These are phyloP conservation scores for Collybia nuda DNA, from an alignment of 768 basidiomycete species.

Conservation along the genomic window DNA sequence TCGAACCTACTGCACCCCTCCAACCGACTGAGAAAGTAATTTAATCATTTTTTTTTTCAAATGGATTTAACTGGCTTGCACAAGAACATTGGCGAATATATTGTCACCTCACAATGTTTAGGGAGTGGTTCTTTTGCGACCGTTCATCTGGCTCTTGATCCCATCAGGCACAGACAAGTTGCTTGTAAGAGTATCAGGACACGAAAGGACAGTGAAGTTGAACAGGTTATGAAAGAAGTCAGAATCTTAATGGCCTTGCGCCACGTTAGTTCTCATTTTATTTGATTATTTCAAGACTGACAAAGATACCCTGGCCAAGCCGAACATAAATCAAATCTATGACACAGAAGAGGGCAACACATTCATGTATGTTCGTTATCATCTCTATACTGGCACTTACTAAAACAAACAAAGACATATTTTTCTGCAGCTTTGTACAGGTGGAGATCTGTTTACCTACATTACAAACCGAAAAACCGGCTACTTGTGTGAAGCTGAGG, in stretches of 20 bases:
- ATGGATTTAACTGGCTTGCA: not conserved
- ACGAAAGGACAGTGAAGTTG: slow-evolving; percentile 57
- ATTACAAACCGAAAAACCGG: slow-evolving; percentile 58
- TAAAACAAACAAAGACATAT: slow-evolving; percentile 54
- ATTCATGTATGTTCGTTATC: slow-evolving; percentile 51
- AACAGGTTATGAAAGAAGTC: slow-evolving; percentile 76
- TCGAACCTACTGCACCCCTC: slow-evolving; percentile 61
- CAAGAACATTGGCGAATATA: slow-evolving; percentile 64
- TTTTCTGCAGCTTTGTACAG: slow-evolving; percentile 83
- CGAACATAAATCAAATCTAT: slow-evolving; percentile 79
- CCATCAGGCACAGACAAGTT: slow-evolving; percentile 62
- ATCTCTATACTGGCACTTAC: not conserved
- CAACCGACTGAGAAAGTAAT: slow-evolving; percentile 53
- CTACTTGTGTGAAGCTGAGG: slow-evolving; percentile 74
- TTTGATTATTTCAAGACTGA: too few species aligned
- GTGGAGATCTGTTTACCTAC: slow-evolving; percentile 87
- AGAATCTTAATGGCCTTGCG: slow-evolving; percentile 67
- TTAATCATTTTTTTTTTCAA: slow-evolving; percentile 6
- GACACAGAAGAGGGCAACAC: slow-evolving; percentile 62
- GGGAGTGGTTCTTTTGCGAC: slow-evolving; percentile 83
- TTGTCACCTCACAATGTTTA: slow-evolving; percentile 77
- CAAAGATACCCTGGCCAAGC: slow-evolving; percentile 37
- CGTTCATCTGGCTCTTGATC: slow-evolving; percentile 77
- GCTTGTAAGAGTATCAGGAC: slow-evolving; percentile 82
- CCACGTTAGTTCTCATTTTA: slow-evolving; percentile 49